A percentile compares a stretch with the other conserved stretches of the same genome.
These are phyloP conservation scores for Didymella pomorum DNA, from an alignment of 2,329 filamentous ascomycete species.

Conservation along the genomic window DNA sequence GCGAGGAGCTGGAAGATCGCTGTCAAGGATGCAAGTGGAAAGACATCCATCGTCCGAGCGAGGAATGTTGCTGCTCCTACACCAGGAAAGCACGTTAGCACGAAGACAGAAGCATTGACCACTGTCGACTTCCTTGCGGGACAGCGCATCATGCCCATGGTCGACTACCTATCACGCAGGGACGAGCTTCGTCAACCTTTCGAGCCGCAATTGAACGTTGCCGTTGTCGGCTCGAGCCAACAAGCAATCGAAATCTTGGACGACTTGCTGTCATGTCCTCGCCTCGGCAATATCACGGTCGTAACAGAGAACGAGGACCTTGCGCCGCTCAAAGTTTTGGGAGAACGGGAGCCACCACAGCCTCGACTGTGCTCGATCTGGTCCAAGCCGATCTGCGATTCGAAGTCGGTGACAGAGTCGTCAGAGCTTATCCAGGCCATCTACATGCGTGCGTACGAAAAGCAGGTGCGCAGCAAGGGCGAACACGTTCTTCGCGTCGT, in stretches of 20 bases:
- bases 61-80: conserved; percentile 41
- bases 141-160: conserved; percentile 45
- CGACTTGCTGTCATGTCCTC: conserved; percentile 44
- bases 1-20: conserved; percentile 42
- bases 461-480: conserved; percentile 46
- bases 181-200: conserved; percentile 40
- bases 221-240: conserved; percentile 42
- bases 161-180: conserved; percentile 44
- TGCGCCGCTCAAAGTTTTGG: conserved; percentile 38
- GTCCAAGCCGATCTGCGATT: conserved; percentile 39
- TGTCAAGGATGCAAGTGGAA: conserved; percentile 37
- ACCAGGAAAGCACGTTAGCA: conserved; percentile 24
- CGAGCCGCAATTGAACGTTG: conserved; percentile 41
- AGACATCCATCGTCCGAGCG: conserved; percentile 35
- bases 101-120: conserved; percentile 32
- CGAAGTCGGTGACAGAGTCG: conserved; percentile 32
- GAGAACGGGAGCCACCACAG: conserved; percentile 36
- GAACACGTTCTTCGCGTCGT: conserved; percentile 40
- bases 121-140: conserved; percentile 43
- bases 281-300: conserved; percentile 47
- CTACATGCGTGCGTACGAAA: conserved; percentile 48
- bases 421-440: conserved; percentile 46
- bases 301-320: conserved; percentile 46
- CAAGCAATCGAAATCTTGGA: conserved; percentile 44
- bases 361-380: conserved; percentile 48